These are phyloP conservation scores for Polygonum aviculare DNA, from an alignment of 148 eudicot genomes.

Conservation along the genomic window DNA sequence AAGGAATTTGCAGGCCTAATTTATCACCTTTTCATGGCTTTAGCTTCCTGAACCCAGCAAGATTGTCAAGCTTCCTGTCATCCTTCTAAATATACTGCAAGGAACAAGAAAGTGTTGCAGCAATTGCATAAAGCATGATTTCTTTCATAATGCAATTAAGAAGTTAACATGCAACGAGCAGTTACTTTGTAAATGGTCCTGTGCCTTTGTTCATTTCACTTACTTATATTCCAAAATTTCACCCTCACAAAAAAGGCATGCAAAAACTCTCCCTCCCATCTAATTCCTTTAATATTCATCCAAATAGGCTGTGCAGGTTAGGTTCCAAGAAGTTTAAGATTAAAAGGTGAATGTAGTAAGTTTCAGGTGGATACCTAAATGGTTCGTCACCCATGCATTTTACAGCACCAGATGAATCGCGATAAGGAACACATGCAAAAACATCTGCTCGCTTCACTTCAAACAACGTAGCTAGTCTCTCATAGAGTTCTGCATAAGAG, in stretches of 20 bases:
- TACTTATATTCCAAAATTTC: no score
- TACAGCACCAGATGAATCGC: constrained; percentile 39
- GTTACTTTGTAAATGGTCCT: not conserved
- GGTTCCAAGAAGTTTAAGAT: not conserved
- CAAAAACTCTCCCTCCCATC: not conserved
- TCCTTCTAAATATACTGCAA: constrained; percentile 64
- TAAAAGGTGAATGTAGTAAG: not conserved
- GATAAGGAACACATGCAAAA: constrained; percentile 44
- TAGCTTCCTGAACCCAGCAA: constrained; percentile 46
- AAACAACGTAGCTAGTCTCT: constrained; percentile 53
- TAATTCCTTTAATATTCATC: not conserved
- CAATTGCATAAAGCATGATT: not conserved
- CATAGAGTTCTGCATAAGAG: constrained; percentile 64
- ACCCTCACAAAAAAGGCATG: not conserved
- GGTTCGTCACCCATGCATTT: constrained; percentile 64
- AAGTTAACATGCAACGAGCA: not conserved
- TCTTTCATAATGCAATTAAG: not conserved
- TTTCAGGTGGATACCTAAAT: constrained; percentile 36
- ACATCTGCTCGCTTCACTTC: constrained; percentile 45
- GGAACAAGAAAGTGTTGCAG: not conserved
- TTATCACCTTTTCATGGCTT: not conserved
- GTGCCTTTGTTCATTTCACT: not conserved
- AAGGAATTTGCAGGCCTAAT: not conserved
- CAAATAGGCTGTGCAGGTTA: not conserved
- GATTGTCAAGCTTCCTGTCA: constrained; percentile 68